Evolutionary conservation across 2,329 filamentous ascomycete species (phyloP).

Genomic region (Scopulariopsis brevicaulis): DNA sequence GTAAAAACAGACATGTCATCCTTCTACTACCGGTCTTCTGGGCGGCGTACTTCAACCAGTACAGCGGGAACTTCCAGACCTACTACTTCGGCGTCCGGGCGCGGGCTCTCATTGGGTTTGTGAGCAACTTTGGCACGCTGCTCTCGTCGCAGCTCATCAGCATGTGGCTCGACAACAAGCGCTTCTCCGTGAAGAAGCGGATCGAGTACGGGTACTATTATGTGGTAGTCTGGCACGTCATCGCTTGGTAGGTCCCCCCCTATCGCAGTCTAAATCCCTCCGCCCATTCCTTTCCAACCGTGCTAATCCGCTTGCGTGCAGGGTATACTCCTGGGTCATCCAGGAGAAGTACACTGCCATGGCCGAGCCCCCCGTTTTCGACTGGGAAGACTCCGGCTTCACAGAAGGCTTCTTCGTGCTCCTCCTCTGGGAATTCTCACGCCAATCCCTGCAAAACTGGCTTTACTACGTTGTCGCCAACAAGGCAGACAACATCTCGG

Average conservation of each 20-base stretch:
- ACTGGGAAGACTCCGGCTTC: slow-evolving; percentile 30
- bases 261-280: neutral
- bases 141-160: slow-evolving; percentile 12
- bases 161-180: slow-evolving; percentile 14
- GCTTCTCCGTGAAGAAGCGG: slow-evolving; percentile 14
- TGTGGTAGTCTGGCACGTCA: slow-evolving; percentile 28
- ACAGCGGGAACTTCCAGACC: slow-evolving; percentile 10
- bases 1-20: slow-evolving; percentile 8
- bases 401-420: slow-evolving; percentile 34
- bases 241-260: slow-evolving; percentile 24
- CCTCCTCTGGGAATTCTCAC: slow-evolving; percentile 35
- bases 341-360: slow-evolving; percentile 35
- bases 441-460: slow-evolving; percentile 43
- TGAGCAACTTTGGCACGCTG: slow-evolving; percentile 14
- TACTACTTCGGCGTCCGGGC: slow-evolving; percentile 12
- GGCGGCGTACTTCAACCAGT: slow-evolving; percentile 7
- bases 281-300: neutral
- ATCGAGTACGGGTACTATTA: slow-evolving; percentile 26
- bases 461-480: slow-evolving; percentile 43
- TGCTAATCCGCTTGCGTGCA: neutral
- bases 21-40: slow-evolving; percentile 1
- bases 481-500: slow-evolving; percentile 43
- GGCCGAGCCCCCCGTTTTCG: slow-evolving; percentile 23
- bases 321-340: slow-evolving; percentile 36
- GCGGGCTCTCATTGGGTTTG: slow-evolving; percentile 10